phyloP scores from a whole-genome alignment of 2,329 filamentous ascomycete species.

The Pezicula neosporulosa region DNA sequence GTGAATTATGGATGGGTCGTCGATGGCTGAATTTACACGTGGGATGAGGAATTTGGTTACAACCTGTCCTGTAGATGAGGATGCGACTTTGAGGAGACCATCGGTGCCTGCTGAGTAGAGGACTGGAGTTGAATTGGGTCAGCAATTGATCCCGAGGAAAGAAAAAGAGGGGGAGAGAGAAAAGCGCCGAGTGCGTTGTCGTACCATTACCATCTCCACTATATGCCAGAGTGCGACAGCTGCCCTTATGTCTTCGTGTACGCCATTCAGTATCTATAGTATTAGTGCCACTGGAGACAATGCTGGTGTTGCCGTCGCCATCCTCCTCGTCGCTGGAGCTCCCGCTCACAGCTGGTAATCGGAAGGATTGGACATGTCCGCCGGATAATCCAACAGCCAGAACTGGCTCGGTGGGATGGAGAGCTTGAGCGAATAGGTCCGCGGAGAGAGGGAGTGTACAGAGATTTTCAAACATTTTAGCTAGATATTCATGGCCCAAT shows the following conservation, averaged over 20 bases:
- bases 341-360: slow-evolving; percentile 55
- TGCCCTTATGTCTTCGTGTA: slow-evolving; percentile 88
- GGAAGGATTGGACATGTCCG: slow-evolving; percentile 83
- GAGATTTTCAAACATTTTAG: slow-evolving; percentile 61
- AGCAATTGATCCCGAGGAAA: slow-evolving; percentile 10
- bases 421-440: slow-evolving; percentile 83
- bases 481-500: no score
- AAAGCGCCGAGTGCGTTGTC: slow-evolving; percentile 30
- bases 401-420: slow-evolving; percentile 81
- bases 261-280: slow-evolving; percentile 82
- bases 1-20: slow-evolving; percentile 78
- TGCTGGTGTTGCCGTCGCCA: slow-evolving; percentile 43
- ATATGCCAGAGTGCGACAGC: slow-evolving; percentile 80
- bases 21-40: slow-evolving; percentile 38
- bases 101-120: slow-evolving; percentile 64
- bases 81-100: slow-evolving; percentile 54
- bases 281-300: slow-evolving; percentile 60
- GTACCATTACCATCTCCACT: slow-evolving; percentile 70
- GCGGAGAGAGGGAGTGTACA: slow-evolving; percentile 83
- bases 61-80: slow-evolving; percentile 61
- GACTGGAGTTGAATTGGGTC: slow-evolving; percentile 27
- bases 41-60: slow-evolving; percentile 81
- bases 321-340: slow-evolving; percentile 50
- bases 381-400: slow-evolving; percentile 81
- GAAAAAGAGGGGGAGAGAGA: neutral